Conservation (phyloP, 768 basidiomycete species). For the Lactarius pseudohatsudake region DNA sequence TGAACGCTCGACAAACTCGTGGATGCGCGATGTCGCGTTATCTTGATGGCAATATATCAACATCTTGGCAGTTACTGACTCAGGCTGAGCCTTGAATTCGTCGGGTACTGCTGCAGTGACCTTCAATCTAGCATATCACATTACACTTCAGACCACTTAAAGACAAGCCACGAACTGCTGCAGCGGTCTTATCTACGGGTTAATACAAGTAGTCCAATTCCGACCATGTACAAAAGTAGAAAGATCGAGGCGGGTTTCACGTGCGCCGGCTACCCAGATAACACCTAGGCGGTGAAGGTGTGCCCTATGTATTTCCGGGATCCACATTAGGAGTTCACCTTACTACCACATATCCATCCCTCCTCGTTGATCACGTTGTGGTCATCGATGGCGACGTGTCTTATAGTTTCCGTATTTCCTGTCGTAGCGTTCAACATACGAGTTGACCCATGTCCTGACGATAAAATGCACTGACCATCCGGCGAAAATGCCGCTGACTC, state of each 20-base stretch:
- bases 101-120: no score
- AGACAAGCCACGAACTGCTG: no score
- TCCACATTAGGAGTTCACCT: not conserved
- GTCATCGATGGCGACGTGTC: not conserved
- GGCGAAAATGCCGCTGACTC: not conserved
- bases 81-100: no score
- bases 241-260: not conserved
- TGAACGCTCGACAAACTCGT: no score
- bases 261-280: not conserved
- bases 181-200: not conserved
- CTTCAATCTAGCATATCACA: no score
- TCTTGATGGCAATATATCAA: no score
- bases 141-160: no score
- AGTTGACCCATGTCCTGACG: not conserved
- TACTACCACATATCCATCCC: not conserved
- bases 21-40: no score
- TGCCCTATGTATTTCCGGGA: not conserved
- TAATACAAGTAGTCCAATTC: not conserved
- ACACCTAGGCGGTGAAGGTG: not conserved
- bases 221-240: not conserved
- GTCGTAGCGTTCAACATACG: not conserved
- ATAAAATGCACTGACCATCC: not conserved
- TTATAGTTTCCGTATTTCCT: not conserved
- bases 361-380: not conserved
- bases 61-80: rapidly evolving